phyloP scores from a whole-genome alignment of 805 yeast species.

The Danielia oregonensis region DNA sequence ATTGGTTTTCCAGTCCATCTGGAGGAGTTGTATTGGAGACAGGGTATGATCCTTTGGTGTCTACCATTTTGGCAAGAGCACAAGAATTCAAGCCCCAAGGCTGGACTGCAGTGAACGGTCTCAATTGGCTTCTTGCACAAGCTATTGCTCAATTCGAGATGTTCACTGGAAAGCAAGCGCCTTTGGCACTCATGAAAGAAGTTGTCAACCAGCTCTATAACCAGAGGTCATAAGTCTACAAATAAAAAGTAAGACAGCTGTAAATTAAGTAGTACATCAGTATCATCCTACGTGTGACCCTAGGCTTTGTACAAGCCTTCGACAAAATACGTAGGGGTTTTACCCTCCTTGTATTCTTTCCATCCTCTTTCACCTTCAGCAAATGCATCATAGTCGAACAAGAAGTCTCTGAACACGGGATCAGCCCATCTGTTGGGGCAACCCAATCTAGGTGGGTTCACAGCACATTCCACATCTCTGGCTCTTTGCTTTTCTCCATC shows the following conservation, averaged over 20 bases:
- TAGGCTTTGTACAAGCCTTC: conserved; percentile 1
- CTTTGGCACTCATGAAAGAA: conserved; percentile 10
- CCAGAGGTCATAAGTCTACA: background rate
- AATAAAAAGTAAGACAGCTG: no score
- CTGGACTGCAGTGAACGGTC: conserved; percentile 14
- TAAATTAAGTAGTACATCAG: no score
- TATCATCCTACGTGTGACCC: no score
- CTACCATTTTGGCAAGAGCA: conserved; percentile 6
- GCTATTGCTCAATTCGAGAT: conserved; percentile 15
- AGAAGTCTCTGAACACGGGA: conserved; percentile 22
- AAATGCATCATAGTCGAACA: conserved; percentile 23
- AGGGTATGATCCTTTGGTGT: conserved; percentile 10
- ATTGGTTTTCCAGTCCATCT: conserved; percentile 14
- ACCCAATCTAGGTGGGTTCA: conserved; percentile 17
- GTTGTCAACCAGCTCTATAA: background rate
- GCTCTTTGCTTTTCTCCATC: conserved; percentile 24
- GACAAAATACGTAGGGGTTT: background rate
- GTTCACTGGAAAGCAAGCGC: conserved; percentile 16
- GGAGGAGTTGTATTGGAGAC: conserved; percentile 16
- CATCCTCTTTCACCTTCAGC: conserved; percentile 20
- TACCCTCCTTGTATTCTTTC: conserved; percentile 8
- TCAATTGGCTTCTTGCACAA: conserved; percentile 14
- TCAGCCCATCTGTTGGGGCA: conserved; percentile 25
- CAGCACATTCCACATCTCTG: conserved; percentile 16
- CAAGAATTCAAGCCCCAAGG: conserved; percentile 7